phyloP scores from a whole-genome alignment of 2,329 filamentous ascomycete genomes.

The Aspergillus versicolor region DNA sequence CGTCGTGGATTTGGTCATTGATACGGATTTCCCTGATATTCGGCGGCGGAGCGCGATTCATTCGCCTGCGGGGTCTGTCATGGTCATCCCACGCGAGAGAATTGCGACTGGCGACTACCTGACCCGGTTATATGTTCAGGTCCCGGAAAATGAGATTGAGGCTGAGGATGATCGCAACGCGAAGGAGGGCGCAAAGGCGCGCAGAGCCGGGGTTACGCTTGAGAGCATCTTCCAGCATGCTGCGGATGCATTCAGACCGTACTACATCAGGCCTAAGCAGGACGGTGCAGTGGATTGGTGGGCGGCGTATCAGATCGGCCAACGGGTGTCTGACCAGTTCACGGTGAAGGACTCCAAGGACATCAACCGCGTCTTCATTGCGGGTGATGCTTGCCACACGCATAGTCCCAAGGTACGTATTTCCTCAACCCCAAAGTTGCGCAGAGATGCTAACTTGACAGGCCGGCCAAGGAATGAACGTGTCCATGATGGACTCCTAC shows the following conservation, averaged over 20 bases:
- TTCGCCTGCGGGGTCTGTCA: slow-evolving; percentile 70
- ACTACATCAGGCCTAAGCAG: slow-evolving; percentile 59
- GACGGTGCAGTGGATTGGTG: slow-evolving; percentile 68
- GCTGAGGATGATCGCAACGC: slow-evolving; percentile 33
- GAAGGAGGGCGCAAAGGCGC: slow-evolving; percentile 60
- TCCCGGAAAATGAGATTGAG: slow-evolving; percentile 32
- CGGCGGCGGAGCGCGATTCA: slow-evolving; percentile 78
- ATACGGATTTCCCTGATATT: slow-evolving; percentile 75
- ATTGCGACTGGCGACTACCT: slow-evolving; percentile 63
- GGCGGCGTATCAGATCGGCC: slow-evolving; percentile 74
- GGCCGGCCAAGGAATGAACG: slow-evolving; percentile 79
- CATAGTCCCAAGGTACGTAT: slow-evolving; percentile 65
- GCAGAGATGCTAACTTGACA: slow-evolving; percentile 17
- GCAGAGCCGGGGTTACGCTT: slow-evolving; percentile 62
- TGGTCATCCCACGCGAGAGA: slow-evolving; percentile 73
- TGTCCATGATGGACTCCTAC: slow-evolving; percentile 63
- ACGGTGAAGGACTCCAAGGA: slow-evolving; percentile 64
- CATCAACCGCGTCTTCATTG: slow-evolving; percentile 70
- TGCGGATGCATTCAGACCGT: slow-evolving; percentile 65
- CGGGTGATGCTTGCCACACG: slow-evolving; percentile 76
- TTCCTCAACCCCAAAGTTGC: neutral
- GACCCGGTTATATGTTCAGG: slow-evolving; percentile 63
- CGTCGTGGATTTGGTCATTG: slow-evolving; percentile 71
- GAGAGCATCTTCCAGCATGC: slow-evolving; percentile 65
- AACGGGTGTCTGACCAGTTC: slow-evolving; percentile 54